Conservation (phyloP, 1,284 basidiomycete species). For the Trichosporon sp. region DNA sequence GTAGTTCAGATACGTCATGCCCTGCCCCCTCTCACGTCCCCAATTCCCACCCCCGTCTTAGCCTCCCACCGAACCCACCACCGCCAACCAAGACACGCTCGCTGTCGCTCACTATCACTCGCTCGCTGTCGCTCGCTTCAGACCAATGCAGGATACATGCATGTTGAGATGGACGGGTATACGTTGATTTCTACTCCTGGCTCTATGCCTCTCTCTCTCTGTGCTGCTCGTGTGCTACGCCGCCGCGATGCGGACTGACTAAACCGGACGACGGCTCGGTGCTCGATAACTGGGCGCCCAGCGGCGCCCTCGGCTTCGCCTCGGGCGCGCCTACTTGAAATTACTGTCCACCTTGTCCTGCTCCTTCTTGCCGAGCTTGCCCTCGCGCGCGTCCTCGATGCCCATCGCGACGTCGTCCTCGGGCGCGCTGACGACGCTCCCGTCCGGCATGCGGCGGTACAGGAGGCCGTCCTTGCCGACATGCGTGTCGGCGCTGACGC, state of each 20-base stretch:
- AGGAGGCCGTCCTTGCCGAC: constrained; percentile 39
- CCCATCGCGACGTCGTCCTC: constrained; percentile 46
- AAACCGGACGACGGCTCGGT: too few species aligned
- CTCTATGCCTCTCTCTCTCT: background rate
- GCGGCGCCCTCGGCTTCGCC: background rate
- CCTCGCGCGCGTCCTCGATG: constrained; percentile 33
- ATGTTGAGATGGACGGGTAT: background rate
- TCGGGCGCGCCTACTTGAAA: background rate
- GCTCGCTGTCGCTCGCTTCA: background rate
- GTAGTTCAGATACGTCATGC: too few species aligned
- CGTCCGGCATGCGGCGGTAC: constrained; percentile 38
- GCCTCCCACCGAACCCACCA: too few species aligned
- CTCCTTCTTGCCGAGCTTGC: constrained; percentile 8
- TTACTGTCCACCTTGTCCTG: background rate
- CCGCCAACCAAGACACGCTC: too few species aligned
- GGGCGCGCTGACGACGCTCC: constrained; percentile 36
- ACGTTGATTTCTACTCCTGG: background rate
- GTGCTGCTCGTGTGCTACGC: too few species aligned
- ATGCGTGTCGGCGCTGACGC: constrained; percentile 38
- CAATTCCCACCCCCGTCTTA: too few species aligned
- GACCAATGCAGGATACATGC: constrained; percentile 4
- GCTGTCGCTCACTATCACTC: too few species aligned
- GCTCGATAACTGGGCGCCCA: background rate
- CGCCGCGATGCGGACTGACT: too few species aligned
- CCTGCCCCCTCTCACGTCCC: too few species aligned